Evolutionary conservation across 768 basidiomycete genomes (phyloP), one percentile per base, ranked within the genome.

Genomic region (Phaffia australis): DNA sequence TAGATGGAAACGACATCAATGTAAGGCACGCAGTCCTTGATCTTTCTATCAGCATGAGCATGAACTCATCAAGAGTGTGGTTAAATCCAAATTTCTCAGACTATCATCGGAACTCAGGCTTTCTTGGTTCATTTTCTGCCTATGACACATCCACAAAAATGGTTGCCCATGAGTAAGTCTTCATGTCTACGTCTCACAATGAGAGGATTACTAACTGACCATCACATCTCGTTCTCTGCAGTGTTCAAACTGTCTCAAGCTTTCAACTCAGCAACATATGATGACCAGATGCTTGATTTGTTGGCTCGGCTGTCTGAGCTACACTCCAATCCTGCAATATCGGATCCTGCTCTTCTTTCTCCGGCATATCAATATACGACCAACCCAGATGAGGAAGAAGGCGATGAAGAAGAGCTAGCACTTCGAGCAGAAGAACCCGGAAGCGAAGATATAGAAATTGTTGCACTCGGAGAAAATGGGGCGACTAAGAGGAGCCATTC

Each of bases 241-340:
- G 74, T 91, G 63, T 88, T 92, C 78, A 84, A 86, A 63, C 73
- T 90, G 56, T 93, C 89, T 88, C 85, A 88, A 76, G 86, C 88
- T 16, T 80, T 93, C 73, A 90, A 91, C 78, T 89, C 88, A 65
- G 88, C 88, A 75, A 82, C 85, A 76, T 92, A 85, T 78, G 89
- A 92, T 79, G 89, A 90, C 73, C 82, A 89, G 75, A 89, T 89
- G 84, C 80, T 92, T 69, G 83, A 88, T 65, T 87, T 94, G 74
- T 81, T 92, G 68, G 81, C 88, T 32, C 81, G 82, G 71, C 80
- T 94, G 56, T 79, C 86, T 63, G 86, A 89, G 75, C 80, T 86
- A 77, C 91, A 94, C 78, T 81, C 88, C 69, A 85, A 87, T 71
- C 67, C 67, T 25, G 55, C 67, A 25, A 32, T 63, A 5, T 69